Conservation (phyloP, 2,329 filamentous ascomycete genomes). For the Coleophoma crateriformis region DNA sequence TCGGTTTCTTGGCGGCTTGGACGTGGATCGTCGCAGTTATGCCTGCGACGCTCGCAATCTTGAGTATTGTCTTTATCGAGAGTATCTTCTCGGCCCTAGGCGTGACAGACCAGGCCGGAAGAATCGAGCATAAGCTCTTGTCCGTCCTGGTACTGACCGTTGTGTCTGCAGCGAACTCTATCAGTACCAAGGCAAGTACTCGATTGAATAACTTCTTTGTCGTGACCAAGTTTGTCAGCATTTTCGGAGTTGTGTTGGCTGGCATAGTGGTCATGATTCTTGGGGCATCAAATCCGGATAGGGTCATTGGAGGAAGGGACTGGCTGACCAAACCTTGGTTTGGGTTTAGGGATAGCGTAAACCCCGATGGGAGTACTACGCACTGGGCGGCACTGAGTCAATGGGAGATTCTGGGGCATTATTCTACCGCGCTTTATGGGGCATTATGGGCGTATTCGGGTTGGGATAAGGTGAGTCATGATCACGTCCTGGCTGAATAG, state of each 20-base stretch:
- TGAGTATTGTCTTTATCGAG: slow-evolving; percentile 58
- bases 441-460: slow-evolving; percentile 61
- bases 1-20: slow-evolving; percentile 60
- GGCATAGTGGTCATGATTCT: slow-evolving; percentile 40
- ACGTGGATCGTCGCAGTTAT: slow-evolving; percentile 61
- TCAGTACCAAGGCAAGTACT: slow-evolving; percentile 50
- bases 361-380: slow-evolving; percentile 39
- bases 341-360: slow-evolving; percentile 38
- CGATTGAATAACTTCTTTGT: slow-evolving; percentile 52
- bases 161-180: slow-evolving; percentile 46
- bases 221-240: slow-evolving; percentile 44
- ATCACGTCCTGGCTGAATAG: neutral
- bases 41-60: slow-evolving; percentile 58
- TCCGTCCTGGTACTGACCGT: slow-evolving; percentile 39
- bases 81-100: slow-evolving; percentile 49
- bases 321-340: slow-evolving; percentile 53
- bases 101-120: slow-evolving; percentile 36
- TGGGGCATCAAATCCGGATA: slow-evolving; percentile 30
- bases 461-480: slow-evolving; percentile 53
- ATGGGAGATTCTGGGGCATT: slow-evolving; percentile 56
- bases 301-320: slow-evolving; percentile 38
- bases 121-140: slow-evolving; percentile 42
- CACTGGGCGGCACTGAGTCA: slow-evolving; percentile 32
- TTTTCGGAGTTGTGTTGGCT: slow-evolving; percentile 41
- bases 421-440: slow-evolving; percentile 55